Evolutionary conservation across 139 green algal genomes (phyloP).

Genomic region (Chlorella vulgaris): DNA sequence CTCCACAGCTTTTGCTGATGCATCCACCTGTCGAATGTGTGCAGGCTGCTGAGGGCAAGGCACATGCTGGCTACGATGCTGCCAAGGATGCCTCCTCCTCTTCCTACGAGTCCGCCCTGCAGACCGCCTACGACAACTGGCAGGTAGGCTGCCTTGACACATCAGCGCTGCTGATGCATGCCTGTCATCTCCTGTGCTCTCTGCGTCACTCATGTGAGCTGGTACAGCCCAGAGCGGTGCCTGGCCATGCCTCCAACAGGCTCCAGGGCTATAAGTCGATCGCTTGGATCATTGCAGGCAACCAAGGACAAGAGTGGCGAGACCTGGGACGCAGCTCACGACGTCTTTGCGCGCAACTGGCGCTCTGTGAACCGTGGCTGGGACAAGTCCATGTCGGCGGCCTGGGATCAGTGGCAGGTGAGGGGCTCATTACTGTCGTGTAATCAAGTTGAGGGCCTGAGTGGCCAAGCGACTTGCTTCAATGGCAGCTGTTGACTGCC

Average conservation of each 20-base stretch:
- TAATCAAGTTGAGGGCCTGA: neutral
- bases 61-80: conserved; percentile 21
- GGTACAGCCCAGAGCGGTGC: too few relatives aligned
- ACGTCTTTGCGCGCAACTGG: conserved; percentile 29
- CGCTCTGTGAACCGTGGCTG: neutral
- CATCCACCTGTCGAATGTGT: neutral
- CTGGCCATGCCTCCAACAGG: neutral
- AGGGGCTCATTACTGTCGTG: neutral
- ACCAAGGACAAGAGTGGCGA: conserved; percentile 36
- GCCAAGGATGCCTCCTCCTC: conserved; percentile 11
- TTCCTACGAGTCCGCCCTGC: conserved; percentile 23
- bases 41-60: conserved; percentile 27
- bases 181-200: too few relatives aligned
- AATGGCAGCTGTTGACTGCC: too few relatives aligned
- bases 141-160: conserved; percentile 9
- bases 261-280: too few relatives aligned
- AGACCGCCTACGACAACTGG: conserved; percentile 32
- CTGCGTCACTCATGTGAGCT: too few relatives aligned
- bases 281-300: too few relatives aligned
- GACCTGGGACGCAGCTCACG: conserved; percentile 38
- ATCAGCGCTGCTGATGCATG: too few relatives aligned
- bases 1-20: neutral
- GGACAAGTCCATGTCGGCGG: conserved; percentile 33
- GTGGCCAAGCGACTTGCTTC: neutral
- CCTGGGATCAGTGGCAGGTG: conserved; percentile 41